A percentile compares a stretch with the other conserved stretches of the same genome.
phyloP scores from a whole-genome alignment of 495 filamentous ascomycete species.

The Aspergillus coremiiformis region DNA sequence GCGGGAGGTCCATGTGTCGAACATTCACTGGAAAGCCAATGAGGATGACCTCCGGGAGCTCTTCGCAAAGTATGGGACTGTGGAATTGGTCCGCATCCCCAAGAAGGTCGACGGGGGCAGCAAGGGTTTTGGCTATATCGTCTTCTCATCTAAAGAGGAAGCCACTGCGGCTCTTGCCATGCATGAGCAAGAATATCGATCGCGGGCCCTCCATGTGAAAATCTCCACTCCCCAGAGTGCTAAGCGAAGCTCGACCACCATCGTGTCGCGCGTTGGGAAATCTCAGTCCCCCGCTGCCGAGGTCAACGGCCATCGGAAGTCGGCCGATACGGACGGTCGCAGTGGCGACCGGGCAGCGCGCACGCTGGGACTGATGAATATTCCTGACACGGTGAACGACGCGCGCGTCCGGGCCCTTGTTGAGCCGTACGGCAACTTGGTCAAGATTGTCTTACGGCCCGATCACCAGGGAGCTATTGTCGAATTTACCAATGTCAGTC shows the following conservation, averaged over 20 bases:
- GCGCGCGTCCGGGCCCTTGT: slow-evolving; percentile 53
- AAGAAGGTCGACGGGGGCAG: slow-evolving; percentile 55
- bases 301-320: slow-evolving; percentile 20
- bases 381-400: slow-evolving; percentile 61
- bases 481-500: slow-evolving; percentile 63
- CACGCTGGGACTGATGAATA: slow-evolving; percentile 50
- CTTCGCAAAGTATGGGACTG: slow-evolving; percentile 67
- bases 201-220: slow-evolving; percentile 63
- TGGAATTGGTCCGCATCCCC: slow-evolving; percentile 61
- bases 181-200: slow-evolving; percentile 62
- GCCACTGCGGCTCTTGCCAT: slow-evolving; percentile 62
- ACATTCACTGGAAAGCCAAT: slow-evolving; percentile 56
- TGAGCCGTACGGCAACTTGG: slow-evolving; percentile 49
- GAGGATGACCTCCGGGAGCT: slow-evolving; percentile 62
- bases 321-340: slow-evolving; percentile 20
- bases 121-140: slow-evolving; percentile 70
- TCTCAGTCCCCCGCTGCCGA: slow-evolving; percentile 35
- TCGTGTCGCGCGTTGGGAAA: slow-evolving; percentile 29
- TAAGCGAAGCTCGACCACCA: slow-evolving; percentile 42
- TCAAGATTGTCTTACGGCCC: slow-evolving; percentile 54
- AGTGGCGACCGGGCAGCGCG: slow-evolving; percentile 41
- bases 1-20: slow-evolving; percentile 76
- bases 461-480: slow-evolving; percentile 82
- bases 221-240: slow-evolving; percentile 41
- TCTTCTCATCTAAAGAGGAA: slow-evolving; percentile 65